Evolutionary conservation across 257 asterid genomes (phyloP).

Genomic region (Leptodermis oblonga): DNA sequence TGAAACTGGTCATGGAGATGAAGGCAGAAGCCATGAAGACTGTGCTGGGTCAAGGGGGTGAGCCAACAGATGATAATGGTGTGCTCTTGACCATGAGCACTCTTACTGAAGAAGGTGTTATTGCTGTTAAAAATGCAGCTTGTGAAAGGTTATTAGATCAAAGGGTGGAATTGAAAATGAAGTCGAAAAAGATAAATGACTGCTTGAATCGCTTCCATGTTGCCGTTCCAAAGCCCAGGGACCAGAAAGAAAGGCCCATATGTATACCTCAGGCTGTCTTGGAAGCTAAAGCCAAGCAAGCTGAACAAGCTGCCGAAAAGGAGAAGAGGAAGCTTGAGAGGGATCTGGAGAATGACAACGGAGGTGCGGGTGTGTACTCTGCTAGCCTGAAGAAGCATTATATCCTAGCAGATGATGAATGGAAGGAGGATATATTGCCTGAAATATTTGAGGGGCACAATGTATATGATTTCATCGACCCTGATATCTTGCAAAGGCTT

Average conservation of each 20-base stretch:
- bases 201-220: slow-evolving; percentile 91
- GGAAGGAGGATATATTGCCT: slow-evolving; percentile 88
- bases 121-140: slow-evolving; percentile 84
- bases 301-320: slow-evolving; percentile 51
- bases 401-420: slow-evolving; percentile 72
- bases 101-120: slow-evolving; percentile 88
- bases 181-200: slow-evolving; percentile 78
- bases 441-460: slow-evolving; percentile 95
- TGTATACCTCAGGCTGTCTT: slow-evolving; percentile 85
- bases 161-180: slow-evolving; percentile 89
- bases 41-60: slow-evolving; percentile 86
- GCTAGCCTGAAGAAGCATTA: slow-evolving; percentile 84
- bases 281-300: slow-evolving; percentile 65
- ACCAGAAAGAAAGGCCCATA: slow-evolving; percentile 72
- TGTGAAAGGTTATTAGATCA: slow-evolving; percentile 89
- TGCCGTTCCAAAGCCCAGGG: slow-evolving; percentile 89
- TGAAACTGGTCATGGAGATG: slow-evolving; percentile 80
- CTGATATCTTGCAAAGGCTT: slow-evolving; percentile 78
- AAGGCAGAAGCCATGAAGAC: slow-evolving; percentile 90
- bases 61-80: slow-evolving; percentile 50
- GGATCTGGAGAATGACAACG: slow-evolving; percentile 91
- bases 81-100: slow-evolving; percentile 93
- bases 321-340: slow-evolving; percentile 71
- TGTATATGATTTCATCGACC: slow-evolving; percentile 83
- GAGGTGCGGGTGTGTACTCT: slow-evolving; percentile 99